These are phyloP conservation scores for Spathaspora hagerdaliae DNA, from an alignment of 805 yeast genomes.

Conservation along the genomic window DNA sequence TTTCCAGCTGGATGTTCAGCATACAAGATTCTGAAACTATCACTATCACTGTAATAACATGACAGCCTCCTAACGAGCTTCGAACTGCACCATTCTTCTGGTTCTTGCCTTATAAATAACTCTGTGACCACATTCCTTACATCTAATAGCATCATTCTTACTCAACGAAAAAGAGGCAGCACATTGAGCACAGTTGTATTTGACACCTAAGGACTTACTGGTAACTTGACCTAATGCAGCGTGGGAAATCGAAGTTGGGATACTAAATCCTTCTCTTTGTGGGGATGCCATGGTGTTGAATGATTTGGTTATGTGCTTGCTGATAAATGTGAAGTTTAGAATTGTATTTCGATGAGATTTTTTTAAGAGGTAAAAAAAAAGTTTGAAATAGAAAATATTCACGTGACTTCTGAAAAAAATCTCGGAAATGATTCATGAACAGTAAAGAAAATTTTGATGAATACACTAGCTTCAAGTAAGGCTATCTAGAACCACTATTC, in stretches of 20 bases:
- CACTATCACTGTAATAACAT: too few species aligned
- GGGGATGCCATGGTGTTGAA: slow-evolving; percentile 34
- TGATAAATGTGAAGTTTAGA: too few species aligned
- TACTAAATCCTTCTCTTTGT: slow-evolving; percentile 84
- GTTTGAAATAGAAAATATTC: too few species aligned
- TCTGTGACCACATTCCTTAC: slow-evolving; percentile 98
- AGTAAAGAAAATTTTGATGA: background rate
- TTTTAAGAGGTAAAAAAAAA: background rate
- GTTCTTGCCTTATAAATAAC: slow-evolving; percentile 96
- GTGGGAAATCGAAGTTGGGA: slow-evolving; percentile 66
- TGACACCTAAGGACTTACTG: slow-evolving; percentile 69
- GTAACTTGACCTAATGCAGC: slow-evolving; percentile 82
- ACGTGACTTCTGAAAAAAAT: too few species aligned
- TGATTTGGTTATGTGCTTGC: background rate
- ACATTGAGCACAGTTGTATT: slow-evolving; percentile 95
- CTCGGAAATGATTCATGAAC: too few species aligned
- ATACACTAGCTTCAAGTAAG: too few species aligned
- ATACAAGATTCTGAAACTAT: too few species aligned
- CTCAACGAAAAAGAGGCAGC: slow-evolving; percentile 83
- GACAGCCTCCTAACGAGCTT: slow-evolving; percentile 17
- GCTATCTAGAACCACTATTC: too few species aligned
- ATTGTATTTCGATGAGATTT: slow-evolving; percentile 1
- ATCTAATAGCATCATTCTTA: slow-evolving; percentile 94
- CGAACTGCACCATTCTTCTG: slow-evolving; percentile 79
- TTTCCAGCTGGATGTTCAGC: too few species aligned